A percentile compares a stretch with the other conserved stretches of the same genome.
Conservation (phyloP, 768 basidiomycete genomes). For the Clavaria fumosa region DNA sequence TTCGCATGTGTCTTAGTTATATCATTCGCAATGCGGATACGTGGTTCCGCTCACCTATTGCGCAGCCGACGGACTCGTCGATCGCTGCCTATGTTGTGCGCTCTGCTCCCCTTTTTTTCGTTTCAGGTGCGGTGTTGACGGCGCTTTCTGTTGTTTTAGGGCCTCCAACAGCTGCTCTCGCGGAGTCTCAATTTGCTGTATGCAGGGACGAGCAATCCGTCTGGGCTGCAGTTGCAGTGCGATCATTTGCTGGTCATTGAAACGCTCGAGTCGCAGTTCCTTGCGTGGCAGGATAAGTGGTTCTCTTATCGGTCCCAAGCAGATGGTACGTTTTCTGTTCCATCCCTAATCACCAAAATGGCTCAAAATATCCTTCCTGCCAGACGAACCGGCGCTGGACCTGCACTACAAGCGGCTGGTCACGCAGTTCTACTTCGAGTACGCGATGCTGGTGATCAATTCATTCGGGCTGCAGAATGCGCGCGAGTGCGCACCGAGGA, state of each 20-base stretch:
- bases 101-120: constrained; percentile 11
- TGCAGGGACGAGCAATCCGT: constrained; percentile 60
- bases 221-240: constrained; percentile 69
- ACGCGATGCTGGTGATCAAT: constrained; percentile 77
- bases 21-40: constrained; percentile 71
- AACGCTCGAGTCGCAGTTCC: constrained; percentile 67
- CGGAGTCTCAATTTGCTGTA: constrained; percentile 85
- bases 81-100: constrained; percentile 68
- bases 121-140: constrained; percentile 1
- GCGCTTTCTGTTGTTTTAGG: constrained; percentile 26
- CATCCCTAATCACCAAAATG: background rate
- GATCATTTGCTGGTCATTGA: constrained; percentile 79
- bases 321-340: constrained; percentile 15
- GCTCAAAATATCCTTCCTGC: background rate
- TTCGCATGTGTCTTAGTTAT: constrained; percentile 46
- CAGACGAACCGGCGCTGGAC: constrained; percentile 16
- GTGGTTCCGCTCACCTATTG: constrained; percentile 60
- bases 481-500: constrained; percentile 56
- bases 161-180: constrained; percentile 78
- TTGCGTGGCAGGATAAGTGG: constrained; percentile 45
- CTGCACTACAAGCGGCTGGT: constrained; percentile 34
- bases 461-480: constrained; percentile 96
- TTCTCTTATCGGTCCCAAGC: constrained; percentile 20
- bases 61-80: constrained; percentile 46
- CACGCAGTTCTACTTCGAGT: constrained; percentile 68